Base-by-base conservation (phyloP, 2,329 filamentous ascomycete species). In the Aureobasidium namibiae region DNA sequence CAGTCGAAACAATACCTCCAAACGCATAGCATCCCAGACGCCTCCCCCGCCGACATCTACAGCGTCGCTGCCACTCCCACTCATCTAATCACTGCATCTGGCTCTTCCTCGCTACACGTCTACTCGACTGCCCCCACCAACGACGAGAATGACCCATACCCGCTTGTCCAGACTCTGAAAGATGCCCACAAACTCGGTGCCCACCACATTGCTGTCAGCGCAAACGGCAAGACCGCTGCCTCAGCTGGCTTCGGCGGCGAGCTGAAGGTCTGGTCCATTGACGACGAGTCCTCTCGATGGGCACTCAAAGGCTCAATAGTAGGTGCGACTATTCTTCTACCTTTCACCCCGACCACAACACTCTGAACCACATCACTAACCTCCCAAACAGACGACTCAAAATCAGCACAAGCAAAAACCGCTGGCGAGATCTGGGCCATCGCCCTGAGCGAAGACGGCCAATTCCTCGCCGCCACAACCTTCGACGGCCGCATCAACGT, bases 1-100 rank as follows among this genome's bases (percentile, higher is more conserved):
- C 61, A 96, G 94, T 99, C 94, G 59, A 97, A 97, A 78, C 94
- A 97, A 86, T 99, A 96, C 73, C 83, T 99, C 63, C 95, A 92
- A 68, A 88, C 88, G 65, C 90, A 96, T 74, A 92, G 91, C 44
- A 84, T 96, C 72, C 89, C 95, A 72, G 83, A 91, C 78, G 68
- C 70, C 44, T 68, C 70, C 56, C 67, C 67, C 9, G 68, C 66
- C 31, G 67, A 72, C 63, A 70, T 72, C 63, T 69, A 68, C 65
- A 68, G 67, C 48, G 72, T 70, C 68, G 71, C 72, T 62, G 66
- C 70, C 63, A 71, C 67, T 59, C 67, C 67, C 5, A 65, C 69
- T 65, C 71, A 67, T 53, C 78, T 97, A 16, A 77, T 99, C 65
- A 95, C 92, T 7, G 90, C 85, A 24, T 94, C 91, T 42, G 94